Conservation (phyloP, 257 asterid genomes). For the Ballota nigra region DNA sequence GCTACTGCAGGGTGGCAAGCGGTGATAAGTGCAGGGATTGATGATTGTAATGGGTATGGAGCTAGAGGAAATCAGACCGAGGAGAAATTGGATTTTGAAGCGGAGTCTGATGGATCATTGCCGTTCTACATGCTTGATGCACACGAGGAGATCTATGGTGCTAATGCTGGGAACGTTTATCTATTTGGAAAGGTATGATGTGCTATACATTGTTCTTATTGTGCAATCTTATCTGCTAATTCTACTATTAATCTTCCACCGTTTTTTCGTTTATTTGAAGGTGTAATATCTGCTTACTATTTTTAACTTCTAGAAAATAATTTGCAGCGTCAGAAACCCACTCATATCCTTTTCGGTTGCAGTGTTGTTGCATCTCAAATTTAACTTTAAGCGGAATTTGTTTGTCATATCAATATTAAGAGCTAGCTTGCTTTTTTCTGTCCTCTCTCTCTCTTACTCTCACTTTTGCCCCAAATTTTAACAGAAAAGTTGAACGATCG, state of each 20-base stretch:
- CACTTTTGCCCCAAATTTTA: not conserved
- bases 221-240: not conserved
- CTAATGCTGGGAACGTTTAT: constrained; percentile 71
- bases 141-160: constrained; percentile 74
- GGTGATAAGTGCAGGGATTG: constrained; percentile 42
- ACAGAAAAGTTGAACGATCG: not conserved
- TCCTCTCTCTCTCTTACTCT: not conserved
- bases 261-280: too few relatives aligned
- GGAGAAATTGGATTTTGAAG: constrained; percentile 62
- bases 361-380: not conserved
- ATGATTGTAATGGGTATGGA: too few relatives aligned
- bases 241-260: not conserved
- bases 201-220: not conserved
- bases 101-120: constrained; percentile 74
- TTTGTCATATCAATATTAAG: too few relatives aligned
- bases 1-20: constrained; percentile 82
- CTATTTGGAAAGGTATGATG: constrained; percentile 86
- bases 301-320: too few relatives aligned
- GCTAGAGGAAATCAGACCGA: too few relatives aligned
- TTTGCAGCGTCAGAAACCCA: too few relatives aligned
- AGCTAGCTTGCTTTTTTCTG: too few relatives aligned
- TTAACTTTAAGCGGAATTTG: not conserved
- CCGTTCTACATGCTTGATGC: constrained; percentile 91
- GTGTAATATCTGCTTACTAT: too few relatives aligned
- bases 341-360: too few relatives aligned